Conservation (phyloP, 371 early-diverging fungal species). For the Zychaea mexicana region DNA sequence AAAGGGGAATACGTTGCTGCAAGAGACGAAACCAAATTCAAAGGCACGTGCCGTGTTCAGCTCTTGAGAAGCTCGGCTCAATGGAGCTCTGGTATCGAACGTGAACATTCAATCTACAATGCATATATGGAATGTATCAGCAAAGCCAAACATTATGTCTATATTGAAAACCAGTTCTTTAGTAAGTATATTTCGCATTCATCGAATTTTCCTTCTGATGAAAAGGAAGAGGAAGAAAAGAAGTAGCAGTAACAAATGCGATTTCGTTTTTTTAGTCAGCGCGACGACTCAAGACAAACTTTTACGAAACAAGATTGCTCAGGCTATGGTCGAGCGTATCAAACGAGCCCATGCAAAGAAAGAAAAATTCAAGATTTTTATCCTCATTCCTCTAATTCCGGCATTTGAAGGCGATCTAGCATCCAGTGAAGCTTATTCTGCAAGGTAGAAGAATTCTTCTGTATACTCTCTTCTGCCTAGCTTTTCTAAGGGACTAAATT, state of each 20-base stretch:
- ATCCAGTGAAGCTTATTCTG: conserved; percentile 73
- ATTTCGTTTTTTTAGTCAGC: conserved; percentile 6
- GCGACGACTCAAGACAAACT: conserved; percentile 40
- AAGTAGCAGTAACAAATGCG: too few relatives aligned
- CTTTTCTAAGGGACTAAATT: too few relatives aligned
- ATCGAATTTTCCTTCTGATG: neutral
- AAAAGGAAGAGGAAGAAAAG: too few relatives aligned
- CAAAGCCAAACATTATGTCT: conserved; percentile 82
- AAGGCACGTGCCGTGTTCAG: conserved; percentile 71
- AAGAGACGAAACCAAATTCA: conserved; percentile 66
- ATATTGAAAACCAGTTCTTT: conserved; percentile 95
- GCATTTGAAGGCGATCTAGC: conserved; percentile 87
- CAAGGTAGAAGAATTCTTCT: too few relatives aligned
- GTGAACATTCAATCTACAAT: conserved; percentile 79
- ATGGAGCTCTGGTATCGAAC: conserved; percentile 71
- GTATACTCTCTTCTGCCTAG: too few relatives aligned
- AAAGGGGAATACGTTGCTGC: conserved; percentile 77
- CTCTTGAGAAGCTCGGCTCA: conserved; percentile 64
- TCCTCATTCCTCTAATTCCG: conserved; percentile 90
- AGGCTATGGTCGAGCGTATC: conserved; percentile 77
- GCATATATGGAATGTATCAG: conserved; percentile 83
- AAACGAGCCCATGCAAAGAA: conserved; percentile 68
- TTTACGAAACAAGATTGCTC: conserved; percentile 30
- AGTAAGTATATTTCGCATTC: conserved; percentile 54
- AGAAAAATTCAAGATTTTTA: conserved; percentile 79